A percentile compares a stretch with the other conserved stretches of the same genome.
Conservation (phyloP, 2,329 filamentous ascomycete genomes). For the Rugonectria rugulosa region DNA sequence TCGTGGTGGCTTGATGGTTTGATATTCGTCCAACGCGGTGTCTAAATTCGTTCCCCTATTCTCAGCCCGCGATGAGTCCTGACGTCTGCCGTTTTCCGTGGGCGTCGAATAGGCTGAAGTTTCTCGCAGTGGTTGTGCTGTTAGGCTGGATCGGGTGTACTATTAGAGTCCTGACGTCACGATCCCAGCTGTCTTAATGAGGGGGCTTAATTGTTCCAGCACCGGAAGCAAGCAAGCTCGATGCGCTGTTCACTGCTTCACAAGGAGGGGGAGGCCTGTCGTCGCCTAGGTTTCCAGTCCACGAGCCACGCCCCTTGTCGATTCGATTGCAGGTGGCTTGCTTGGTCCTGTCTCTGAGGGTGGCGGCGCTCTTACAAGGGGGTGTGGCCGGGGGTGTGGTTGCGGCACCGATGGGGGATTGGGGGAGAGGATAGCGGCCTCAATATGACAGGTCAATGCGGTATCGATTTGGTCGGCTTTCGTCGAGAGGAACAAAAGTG, state of each 20-base stretch:
- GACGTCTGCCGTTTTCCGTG: background rate
- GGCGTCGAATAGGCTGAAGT: background rate
- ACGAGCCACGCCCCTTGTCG: background rate
- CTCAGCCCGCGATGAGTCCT: background rate
- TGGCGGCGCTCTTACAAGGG: background rate
- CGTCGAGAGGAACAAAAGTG: background rate
- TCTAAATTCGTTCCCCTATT: background rate
- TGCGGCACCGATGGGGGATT: background rate
- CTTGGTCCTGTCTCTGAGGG: conserved; percentile 6
- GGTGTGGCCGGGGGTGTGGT: background rate
- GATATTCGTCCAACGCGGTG: background rate
- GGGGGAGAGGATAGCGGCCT: conserved; percentile 1
- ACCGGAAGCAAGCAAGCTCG: background rate
- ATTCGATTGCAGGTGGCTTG: conserved; percentile 6
- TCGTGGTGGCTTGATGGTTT: background rate
- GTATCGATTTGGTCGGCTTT: background rate
- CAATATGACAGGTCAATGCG: conserved; percentile 7
- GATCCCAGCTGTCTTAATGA: background rate
- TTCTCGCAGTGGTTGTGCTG: conserved; percentile 4
- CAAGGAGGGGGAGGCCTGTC: conserved; percentile 2
- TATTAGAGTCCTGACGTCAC: conserved; percentile 9
- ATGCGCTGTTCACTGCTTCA: background rate
- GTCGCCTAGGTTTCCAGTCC: background rate
- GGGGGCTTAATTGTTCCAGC: background rate
- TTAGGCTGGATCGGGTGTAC: conserved; percentile 1